Evolutionary conservation across 75 land plant genomes (phyloP).

Genomic region (Pinus tabuliformis): DNA sequence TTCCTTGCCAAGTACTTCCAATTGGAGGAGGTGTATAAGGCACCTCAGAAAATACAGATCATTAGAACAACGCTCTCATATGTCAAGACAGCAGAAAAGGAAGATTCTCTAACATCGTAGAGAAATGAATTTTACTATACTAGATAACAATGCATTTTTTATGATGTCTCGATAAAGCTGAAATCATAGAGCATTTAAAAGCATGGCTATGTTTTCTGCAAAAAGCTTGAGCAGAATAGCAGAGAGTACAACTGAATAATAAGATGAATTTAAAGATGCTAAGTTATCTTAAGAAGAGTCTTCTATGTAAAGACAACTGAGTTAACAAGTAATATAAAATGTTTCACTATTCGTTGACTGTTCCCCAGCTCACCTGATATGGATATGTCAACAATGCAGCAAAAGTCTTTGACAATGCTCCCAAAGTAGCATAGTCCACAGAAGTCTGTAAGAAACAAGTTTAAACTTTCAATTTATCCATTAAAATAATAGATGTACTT

Average conservation of each 20-base stretch:
- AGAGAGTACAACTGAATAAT: neutral
- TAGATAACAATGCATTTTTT: neutral
- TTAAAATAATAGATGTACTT: neutral
- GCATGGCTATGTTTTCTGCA: neutral
- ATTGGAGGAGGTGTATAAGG: too few relatives aligned
- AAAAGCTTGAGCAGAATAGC: neutral
- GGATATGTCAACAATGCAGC: constrained; percentile 87
- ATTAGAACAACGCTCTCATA: neutral
- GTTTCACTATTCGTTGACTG: neutral
- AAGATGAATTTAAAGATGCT: neutral
- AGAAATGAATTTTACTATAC: neutral
- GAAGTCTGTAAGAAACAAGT: constrained; percentile 49
- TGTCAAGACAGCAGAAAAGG: neutral
- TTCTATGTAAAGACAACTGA: neutral
- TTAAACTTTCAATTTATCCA: neutral
- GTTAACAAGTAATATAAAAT: neutral
- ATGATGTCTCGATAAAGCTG: neutral
- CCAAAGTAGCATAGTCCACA: constrained; percentile 75
- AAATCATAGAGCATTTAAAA: neutral
- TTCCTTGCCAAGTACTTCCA: too few relatives aligned
- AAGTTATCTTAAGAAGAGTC: neutral
- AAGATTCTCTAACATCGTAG: neutral
- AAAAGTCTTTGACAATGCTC: constrained; percentile 83
- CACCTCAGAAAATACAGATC: neutral
- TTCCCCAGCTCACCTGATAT: constrained; percentile 58